Base-by-base conservation (phyloP, 1,139 yeast genomes). In the Yamadazyma buinensis region DNA sequence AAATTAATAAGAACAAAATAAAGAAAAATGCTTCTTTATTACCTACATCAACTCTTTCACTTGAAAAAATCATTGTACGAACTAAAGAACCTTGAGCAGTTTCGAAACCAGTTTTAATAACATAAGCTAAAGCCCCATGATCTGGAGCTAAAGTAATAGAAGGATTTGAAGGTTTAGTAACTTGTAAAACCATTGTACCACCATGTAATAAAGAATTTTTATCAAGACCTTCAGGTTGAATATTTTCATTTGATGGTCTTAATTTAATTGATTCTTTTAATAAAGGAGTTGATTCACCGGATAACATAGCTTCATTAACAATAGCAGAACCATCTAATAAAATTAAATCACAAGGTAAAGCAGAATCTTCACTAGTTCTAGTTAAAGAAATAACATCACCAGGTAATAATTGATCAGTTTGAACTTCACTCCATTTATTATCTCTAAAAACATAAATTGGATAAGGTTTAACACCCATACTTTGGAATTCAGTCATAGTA, bases 1-100 rank as follows among this genome's bases (percentile, higher is more conserved):
- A 92, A 24, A 85, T 69, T 49, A 94, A 75, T 57, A 92, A 72
- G 67, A 92, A 94, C 47, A 90, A 71, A 54, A 92, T 92, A 59
- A 92, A 92, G 62, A 84, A 81, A 53, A 92, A 78, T 1, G 97
- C 95, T 63, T 92, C 98, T 58, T 81, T 84, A 61, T 88, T 92
- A 40, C 96, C 97, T 36, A 90, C 97, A 37, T 95, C 88, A 43
- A 92, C 95, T 60, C 97, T 82, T 65, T 92, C 98, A 55, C 95
- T 84, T 15, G 97, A 86, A 61, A 84, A 92, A 50, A 92, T 87
- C 99, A 92, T 92, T 53, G 94, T 94, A 62, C 99, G 84, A 37
- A 92, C 98, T 44, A 92, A 76, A 35, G 95, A 84, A 53, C 99
- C 99, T 69, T 92, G 98, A 34, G 95, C 82, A 28, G 99, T 92